phyloP scores from a whole-genome alignment of 371 early-diverging fungal genomes.

The Mortierella sp. region DNA sequence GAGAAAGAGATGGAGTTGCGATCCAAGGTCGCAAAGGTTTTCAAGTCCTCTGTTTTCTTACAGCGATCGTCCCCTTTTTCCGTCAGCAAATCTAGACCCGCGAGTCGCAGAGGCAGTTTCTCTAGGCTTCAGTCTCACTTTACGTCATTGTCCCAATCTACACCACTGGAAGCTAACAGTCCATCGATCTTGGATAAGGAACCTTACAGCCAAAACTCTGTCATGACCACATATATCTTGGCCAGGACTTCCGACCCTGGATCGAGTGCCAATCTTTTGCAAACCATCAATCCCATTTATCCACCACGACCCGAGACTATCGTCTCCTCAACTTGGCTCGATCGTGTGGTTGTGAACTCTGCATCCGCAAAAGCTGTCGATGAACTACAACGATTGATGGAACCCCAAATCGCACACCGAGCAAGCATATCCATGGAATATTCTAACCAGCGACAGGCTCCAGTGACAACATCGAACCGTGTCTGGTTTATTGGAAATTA shows the following conservation, averaged over 20 bases:
- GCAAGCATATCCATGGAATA: not conserved
- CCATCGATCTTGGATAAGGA: conserved; percentile 6
- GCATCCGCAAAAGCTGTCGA: conserved; percentile 75
- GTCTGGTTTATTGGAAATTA: conserved; percentile 88
- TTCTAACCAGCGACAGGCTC: too few relatives aligned
- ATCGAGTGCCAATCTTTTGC: conserved; percentile 58
- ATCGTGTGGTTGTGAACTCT: conserved; percentile 80
- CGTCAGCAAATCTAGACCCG: conserved; percentile 4
- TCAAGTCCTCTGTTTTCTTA: conserved; percentile 13
- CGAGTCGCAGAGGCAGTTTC: not conserved
- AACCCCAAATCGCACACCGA: conserved; percentile 44
- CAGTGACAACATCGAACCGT: conserved; percentile 42
- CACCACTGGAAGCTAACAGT: not conserved
- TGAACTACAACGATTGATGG: conserved; percentile 58
- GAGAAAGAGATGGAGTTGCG: conserved; percentile 23
- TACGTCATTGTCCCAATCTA: not conserved
- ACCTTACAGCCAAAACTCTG: conserved; percentile 45
- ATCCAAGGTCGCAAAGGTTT: conserved; percentile 16
- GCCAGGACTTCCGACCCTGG: conserved; percentile 58
- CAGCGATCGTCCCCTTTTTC: conserved; percentile 5
- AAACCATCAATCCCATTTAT: conserved; percentile 83
- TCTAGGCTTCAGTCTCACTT: conserved; percentile 18
- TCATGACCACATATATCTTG: conserved; percentile 72
- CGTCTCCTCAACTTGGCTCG: conserved; percentile 75
- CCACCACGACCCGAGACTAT: conserved; percentile 66